Base-by-base conservation (phyloP, 176 grass and related monocot genomes). In the Zoysia pacifica region DNA sequence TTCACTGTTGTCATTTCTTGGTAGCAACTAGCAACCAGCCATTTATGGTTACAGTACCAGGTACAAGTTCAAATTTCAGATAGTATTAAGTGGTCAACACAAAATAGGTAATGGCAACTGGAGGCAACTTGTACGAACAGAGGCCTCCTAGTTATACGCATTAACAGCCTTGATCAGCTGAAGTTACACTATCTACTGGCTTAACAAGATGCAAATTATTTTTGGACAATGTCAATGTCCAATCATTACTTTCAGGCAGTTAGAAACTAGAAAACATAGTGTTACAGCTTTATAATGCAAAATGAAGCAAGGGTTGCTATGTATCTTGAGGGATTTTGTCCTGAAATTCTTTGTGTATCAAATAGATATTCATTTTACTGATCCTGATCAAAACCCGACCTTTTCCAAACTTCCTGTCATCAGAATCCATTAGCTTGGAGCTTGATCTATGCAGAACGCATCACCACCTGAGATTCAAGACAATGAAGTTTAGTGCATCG, bases 391-490 rank as follows among this genome's bases (percentile, higher is more conserved):
- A 61, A 64, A 51, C 5, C 7, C n/a, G 89, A 92, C 90, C 90
- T 79, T 84, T 93, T 74, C 87, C 91, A 75, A 93, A 93, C 73
- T 93, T 93, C 81, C 90, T 89, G 36, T 67, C 77, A 12, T 87
- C 87, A 69, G 87, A 67, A 72, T 92, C 90, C 90, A 92, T 92
- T 51, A 86, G 65, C 86, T 71, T 81, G 58, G 45, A 85, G 39
- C 50, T 80, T 69, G 78, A 10, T 77, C 48, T 77, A 78, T 15
- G 20, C 55, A 38, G 71, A 83, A 10, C 45, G 62, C 74, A 88
- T 83, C 69, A 79, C 80, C 65, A 91, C 65, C 89, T 91, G 80
- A 86, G 9, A 9, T 40, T 72, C 28, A 28, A 43, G 36, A 46
- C 15, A 7, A 15, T 5, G 38, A 82, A 42, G 39, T 18, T 67